Percentiles rank a stretch among this genome's conserved stretches.
Conservation (phyloP, 2,329 filamentous ascomycete genomes). For the Colletotrichum orchidophilum region DNA sequence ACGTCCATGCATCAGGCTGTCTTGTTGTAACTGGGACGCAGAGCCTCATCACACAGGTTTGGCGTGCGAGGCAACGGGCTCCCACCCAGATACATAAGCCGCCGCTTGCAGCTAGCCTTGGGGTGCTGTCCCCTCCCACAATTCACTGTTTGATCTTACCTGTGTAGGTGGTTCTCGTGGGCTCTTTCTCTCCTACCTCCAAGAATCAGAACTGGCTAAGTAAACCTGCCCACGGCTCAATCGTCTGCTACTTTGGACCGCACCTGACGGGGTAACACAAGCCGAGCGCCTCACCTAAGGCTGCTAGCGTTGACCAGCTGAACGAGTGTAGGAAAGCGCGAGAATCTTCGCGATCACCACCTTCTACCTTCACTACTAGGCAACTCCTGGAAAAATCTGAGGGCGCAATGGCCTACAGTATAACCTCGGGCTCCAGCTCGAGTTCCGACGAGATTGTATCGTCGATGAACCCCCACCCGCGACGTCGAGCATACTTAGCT, state of each 20-base stretch:
- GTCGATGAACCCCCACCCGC: background rate
- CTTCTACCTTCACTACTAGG: background rate
- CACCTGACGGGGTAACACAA: background rate
- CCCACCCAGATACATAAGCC: background rate
- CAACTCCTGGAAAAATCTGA: background rate
- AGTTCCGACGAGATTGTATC: background rate
- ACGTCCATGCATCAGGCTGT: background rate
- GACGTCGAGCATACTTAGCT: constrained; percentile 11
- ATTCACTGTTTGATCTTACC: background rate
- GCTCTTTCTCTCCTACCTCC: background rate
- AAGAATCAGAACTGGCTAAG: background rate
- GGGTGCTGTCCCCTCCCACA: background rate
- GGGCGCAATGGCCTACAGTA: constrained; percentile 10
- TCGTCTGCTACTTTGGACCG: background rate
- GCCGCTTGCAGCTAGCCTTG: background rate
- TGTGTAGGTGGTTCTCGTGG: background rate
- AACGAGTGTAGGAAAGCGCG: background rate
- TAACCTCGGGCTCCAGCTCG: constrained; percentile 14
- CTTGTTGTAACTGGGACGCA: background rate
- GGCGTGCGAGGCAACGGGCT: background rate
- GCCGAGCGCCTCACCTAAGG: background rate
- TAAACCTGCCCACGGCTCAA: background rate
- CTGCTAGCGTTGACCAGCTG: background rate
- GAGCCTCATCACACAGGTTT: background rate
- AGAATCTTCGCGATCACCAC: background rate